phyloP scores from a whole-genome alignment of 2,329 filamentous ascomycete genomes.

The Torrubiella hemipterigena region DNA sequence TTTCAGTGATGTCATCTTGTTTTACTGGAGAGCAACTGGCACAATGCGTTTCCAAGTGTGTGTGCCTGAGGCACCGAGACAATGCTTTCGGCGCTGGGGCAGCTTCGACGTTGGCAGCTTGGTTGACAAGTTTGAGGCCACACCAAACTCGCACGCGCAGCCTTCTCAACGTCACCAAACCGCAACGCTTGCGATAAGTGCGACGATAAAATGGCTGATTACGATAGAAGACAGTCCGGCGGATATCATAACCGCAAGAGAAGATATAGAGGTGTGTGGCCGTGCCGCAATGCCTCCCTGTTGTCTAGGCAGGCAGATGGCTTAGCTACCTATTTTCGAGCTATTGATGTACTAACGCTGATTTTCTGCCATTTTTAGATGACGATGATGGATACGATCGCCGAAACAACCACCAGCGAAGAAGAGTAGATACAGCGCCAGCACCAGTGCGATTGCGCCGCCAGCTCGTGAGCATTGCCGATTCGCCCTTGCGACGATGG shows the following conservation, averaged over 20 bases:
- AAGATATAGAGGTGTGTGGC: conserved; percentile 57
- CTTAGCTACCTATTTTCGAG: conserved; percentile 1
- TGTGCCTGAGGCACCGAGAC: too few species aligned
- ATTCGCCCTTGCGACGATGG: conserved; percentile 66
- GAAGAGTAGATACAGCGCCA: conserved; percentile 60
- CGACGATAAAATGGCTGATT: conserved; percentile 43
- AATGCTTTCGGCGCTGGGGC: too few species aligned
- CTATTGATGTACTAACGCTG: conserved; percentile 10
- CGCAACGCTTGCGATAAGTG: too few species aligned
- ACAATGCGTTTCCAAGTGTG: too few species aligned
- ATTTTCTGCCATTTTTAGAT: conserved; percentile 13
- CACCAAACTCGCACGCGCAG: too few species aligned
- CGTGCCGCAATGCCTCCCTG: neutral
- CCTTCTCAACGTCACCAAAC: too few species aligned
- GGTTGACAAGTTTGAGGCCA: too few species aligned
- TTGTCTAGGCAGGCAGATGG: conserved; percentile 4
- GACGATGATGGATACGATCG: conserved; percentile 61
- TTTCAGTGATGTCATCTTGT: too few species aligned
- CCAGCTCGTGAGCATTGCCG: conserved; percentile 69
- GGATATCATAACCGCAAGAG: conserved; percentile 59
- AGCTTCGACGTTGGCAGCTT: too few species aligned
- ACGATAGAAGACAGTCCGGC: conserved; percentile 41
- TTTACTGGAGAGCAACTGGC: too few species aligned
- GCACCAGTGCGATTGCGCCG: conserved; percentile 60
- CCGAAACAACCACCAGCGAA: conserved; percentile 58